These are phyloP conservation scores for Daldinia sp. DNA, from an alignment of 2,329 filamentous ascomycete genomes.

Conservation along the genomic window DNA sequence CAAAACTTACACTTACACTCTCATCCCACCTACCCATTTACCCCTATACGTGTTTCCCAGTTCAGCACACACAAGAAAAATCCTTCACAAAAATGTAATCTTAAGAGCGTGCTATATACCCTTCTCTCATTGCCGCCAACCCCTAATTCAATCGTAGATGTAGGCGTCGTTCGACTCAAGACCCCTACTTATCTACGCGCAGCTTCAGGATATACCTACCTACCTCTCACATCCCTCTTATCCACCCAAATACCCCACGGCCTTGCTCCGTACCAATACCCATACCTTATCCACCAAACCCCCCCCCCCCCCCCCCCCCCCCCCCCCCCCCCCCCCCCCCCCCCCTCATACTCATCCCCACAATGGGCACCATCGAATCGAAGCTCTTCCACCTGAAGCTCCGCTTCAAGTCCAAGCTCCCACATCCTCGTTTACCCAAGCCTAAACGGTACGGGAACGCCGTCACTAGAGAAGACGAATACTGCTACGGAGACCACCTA, in stretches of 20 bases:
- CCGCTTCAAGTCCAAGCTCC: background rate
- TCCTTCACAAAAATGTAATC: background rate
- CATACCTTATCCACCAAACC: background rate
- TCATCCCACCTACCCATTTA: background rate
- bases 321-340: background rate
- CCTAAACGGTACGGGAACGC: background rate
- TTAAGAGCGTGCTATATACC: background rate
- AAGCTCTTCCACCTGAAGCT: constrained; percentile 12
- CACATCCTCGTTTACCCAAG: background rate
- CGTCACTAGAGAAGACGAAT: background rate
- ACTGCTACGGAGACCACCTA: constrained; percentile 1
- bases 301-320: background rate
- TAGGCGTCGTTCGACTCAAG: background rate
- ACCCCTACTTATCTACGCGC: background rate
- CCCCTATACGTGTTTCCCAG: background rate
- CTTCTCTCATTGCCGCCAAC: background rate
- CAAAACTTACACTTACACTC: background rate
- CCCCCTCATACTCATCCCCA: background rate
- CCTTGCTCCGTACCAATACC: background rate
- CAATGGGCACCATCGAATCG: constrained; percentile 18
- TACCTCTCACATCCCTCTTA: background rate
- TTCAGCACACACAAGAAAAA: background rate
- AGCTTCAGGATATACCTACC: background rate
- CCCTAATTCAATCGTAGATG: background rate
- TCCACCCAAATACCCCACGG: background rate